Conservation (phyloP, 2,329 filamentous ascomycete species). For the Calonectria ilicicola region DNA sequence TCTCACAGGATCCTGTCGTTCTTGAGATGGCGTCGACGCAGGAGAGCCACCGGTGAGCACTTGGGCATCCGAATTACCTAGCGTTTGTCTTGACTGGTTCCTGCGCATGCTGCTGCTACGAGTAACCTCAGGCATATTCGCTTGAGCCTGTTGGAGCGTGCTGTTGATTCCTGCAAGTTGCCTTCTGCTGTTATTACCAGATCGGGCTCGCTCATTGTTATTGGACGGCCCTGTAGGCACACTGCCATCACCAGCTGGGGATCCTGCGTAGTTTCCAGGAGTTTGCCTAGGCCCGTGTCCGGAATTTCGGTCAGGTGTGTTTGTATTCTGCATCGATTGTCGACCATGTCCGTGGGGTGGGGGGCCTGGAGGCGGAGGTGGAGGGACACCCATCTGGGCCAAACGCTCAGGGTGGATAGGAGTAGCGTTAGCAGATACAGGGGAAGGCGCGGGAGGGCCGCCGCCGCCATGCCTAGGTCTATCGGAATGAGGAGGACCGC, state of each 20-base stretch:
- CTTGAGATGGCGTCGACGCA: slow-evolving; percentile 60
- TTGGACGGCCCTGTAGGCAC: slow-evolving; percentile 53
- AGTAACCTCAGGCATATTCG: slow-evolving; percentile 52
- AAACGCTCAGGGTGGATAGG: slow-evolving; percentile 62
- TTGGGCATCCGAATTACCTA: slow-evolving; percentile 68
- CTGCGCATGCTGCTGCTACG: slow-evolving; percentile 51
- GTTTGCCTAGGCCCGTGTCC: slow-evolving; percentile 40
- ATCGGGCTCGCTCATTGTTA: slow-evolving; percentile 49
- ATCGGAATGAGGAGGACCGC: slow-evolving; percentile 52
- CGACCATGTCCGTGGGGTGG: slow-evolving; percentile 43
- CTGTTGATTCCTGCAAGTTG: slow-evolving; percentile 72
- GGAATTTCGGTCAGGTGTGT: slow-evolving; percentile 47
- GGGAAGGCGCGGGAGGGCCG: slow-evolving; percentile 38
- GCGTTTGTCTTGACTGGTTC: slow-evolving; percentile 53
- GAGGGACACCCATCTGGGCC: slow-evolving; percentile 56
- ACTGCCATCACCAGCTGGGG: slow-evolving; percentile 41
- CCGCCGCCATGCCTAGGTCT: slow-evolving; percentile 54
- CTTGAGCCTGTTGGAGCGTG: slow-evolving; percentile 65
- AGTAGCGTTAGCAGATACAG: slow-evolving; percentile 40
- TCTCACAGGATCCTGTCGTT: slow-evolving; percentile 60
- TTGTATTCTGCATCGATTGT: slow-evolving; percentile 45
- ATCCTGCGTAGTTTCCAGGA: slow-evolving; percentile 35
- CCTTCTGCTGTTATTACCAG: slow-evolving; percentile 57
- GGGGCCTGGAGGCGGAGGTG: slow-evolving; percentile 49
- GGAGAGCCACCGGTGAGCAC: slow-evolving; percentile 67